Conservation (phyloP, 352 stramenopile species). For the Phytophthora capsici region DNA sequence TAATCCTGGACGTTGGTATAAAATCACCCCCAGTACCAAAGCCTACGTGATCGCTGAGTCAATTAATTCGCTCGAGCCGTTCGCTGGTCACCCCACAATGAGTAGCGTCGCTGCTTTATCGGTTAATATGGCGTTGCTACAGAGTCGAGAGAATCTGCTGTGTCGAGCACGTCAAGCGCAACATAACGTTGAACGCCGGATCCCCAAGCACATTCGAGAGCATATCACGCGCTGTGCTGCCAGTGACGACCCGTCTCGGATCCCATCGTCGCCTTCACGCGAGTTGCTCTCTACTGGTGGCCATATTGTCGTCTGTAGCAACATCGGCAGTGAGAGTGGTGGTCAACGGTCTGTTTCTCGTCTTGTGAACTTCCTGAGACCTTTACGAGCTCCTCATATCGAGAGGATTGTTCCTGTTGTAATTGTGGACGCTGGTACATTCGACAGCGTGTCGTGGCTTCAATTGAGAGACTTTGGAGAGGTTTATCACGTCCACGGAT, state of each 20-base stretch:
- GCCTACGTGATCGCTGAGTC: constrained; percentile 85
- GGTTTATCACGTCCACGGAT: constrained; percentile 84
- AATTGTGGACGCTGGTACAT: constrained; percentile 73
- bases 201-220: constrained; percentile 65
- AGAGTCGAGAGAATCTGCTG: constrained; percentile 54
- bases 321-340: constrained; percentile 65
- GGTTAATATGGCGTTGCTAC: constrained; percentile 40
- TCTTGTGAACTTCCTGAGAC: constrained; percentile 79
- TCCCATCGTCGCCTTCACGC: constrained; percentile 48
- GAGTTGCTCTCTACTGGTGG: constrained; percentile 54
- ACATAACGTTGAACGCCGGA: constrained; percentile 73
- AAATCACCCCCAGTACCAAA: constrained; percentile 58
- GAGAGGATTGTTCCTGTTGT: constrained; percentile 71
- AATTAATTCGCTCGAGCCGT: constrained; percentile 56
- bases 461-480: constrained; percentile 69
- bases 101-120: constrained; percentile 38
- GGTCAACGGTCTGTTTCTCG: constrained; percentile 64
- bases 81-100: constrained; percentile 34
- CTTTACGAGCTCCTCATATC: constrained; percentile 75
- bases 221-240: constrained; percentile 58
- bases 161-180: constrained; percentile 62
- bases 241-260: constrained; percentile 37
- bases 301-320: constrained; percentile 88
- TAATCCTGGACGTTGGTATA: constrained; percentile 74
- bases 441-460: constrained; percentile 75